Evolutionary conservation across 192 early-diverging fungal genomes (phyloP).

Genomic region (Cetraspora pellucida): DNA sequence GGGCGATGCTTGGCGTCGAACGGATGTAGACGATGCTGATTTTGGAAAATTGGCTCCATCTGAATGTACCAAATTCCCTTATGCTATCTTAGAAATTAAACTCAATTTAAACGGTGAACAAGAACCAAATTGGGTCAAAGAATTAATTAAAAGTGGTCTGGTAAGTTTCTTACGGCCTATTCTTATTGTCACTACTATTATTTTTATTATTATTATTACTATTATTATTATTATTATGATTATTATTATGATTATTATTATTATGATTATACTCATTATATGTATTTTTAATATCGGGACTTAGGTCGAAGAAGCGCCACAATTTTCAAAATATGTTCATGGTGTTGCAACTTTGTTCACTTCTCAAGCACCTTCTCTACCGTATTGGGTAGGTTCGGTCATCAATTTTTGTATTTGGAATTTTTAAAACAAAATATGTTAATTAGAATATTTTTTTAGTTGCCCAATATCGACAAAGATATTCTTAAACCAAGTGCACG

Average conservation of each 20-base stretch:
- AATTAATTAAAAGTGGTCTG: slow-evolving; percentile 71
- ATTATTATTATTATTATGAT: too few species aligned
- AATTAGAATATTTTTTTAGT: slow-evolving; percentile 2
- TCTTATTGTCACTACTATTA: not conserved
- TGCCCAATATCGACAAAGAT: slow-evolving; percentile 34
- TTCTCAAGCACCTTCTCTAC: slow-evolving; percentile 60
- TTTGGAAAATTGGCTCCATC: slow-evolving; percentile 75
- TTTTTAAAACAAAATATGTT: not conserved
- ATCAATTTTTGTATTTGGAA: not conserved
- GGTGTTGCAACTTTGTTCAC: slow-evolving; percentile 74
- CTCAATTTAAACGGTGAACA: slow-evolving; percentile 67
- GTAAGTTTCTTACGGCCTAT: not conserved
- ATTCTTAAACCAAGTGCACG: slow-evolving; percentile 27
- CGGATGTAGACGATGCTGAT: slow-evolving; percentile 73
- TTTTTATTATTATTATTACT: too few species aligned
- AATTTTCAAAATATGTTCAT: slow-evolving; percentile 89
- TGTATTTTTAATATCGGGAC: too few species aligned
- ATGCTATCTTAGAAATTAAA: slow-evolving; percentile 91
- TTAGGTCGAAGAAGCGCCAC: slow-evolving; percentile 72
- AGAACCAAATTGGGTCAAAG: slow-evolving; percentile 77
- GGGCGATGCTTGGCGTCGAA: slow-evolving; percentile 89
- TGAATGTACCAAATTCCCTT: slow-evolving; percentile 88
- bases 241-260: too few species aligned
- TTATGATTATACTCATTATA: too few species aligned
- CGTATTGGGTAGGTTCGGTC: slow-evolving; percentile 56